Conservation (phyloP, 169 alveolate species). For the Plasmodium gonderi region DNA sequence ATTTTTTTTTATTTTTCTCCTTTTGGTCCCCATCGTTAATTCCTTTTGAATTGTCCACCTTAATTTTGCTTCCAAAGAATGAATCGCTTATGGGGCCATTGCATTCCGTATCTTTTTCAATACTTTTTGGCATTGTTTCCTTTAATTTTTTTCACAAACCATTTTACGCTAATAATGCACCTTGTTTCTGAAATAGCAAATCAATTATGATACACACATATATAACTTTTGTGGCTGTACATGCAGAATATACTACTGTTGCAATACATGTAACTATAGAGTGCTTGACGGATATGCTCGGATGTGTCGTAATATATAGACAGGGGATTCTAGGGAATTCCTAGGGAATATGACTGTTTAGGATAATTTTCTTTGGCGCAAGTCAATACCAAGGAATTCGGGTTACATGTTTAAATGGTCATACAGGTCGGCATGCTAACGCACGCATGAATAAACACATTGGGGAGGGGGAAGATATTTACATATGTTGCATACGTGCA, state of each 20-base stretch:
- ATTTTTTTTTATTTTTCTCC: background rate
- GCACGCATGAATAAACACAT: conserved; percentile 4
- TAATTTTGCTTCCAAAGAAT: background rate
- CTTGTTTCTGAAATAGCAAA: background rate
- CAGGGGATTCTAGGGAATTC: background rate
- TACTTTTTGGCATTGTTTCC: conserved; percentile 33
- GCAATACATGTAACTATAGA: background rate
- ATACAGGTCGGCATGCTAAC: background rate
- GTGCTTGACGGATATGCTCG: background rate
- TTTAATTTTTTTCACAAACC: conserved; percentile 15
- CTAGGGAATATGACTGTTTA: too few relatives aligned
- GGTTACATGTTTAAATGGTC: background rate
- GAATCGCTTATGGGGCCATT: background rate
- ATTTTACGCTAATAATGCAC: background rate
- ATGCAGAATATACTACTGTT: background rate
- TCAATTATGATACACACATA: background rate
- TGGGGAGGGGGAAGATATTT: background rate
- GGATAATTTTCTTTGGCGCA: background rate
- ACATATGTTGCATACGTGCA: background rate
- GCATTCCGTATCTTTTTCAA: background rate
- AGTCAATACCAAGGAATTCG: background rate
- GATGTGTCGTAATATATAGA: background rate
- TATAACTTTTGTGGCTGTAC: background rate
- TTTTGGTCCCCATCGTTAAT: background rate
- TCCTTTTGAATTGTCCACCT: background rate